These are phyloP conservation scores for Trichophyton verrucosum DNA, from an alignment of 2,329 filamentous ascomycete species.

Conservation along the genomic window DNA sequence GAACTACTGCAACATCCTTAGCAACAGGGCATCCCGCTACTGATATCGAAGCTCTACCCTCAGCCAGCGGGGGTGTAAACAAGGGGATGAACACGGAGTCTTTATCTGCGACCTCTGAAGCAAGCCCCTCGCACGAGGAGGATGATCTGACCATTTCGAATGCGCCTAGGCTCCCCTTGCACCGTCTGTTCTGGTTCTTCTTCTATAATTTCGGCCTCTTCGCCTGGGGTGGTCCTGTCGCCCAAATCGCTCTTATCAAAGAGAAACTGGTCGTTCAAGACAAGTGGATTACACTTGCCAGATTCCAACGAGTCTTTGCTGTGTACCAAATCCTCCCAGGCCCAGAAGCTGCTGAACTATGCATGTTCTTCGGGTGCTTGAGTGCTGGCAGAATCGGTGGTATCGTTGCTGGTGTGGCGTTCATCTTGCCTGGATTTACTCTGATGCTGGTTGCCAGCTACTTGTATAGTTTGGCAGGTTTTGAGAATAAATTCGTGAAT, in stretches of 20 bases:
- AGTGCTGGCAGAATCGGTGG: not conserved
- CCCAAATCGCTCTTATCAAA: constrained; percentile 3
- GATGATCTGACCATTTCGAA: no score
- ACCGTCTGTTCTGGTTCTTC: constrained; percentile 2
- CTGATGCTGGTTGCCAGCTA: constrained; percentile 1
- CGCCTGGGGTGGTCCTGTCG: constrained; percentile 1
- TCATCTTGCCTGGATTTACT: not conserved
- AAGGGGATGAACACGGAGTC: no score
- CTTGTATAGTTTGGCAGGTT: not conserved
- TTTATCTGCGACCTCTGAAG: no score
- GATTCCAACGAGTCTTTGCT: not conserved
- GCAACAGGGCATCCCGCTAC: no score
- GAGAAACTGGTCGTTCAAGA: not conserved
- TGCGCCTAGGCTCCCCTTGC: no score
- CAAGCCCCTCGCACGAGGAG: no score
- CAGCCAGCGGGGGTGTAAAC: no score
- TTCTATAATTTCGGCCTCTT: constrained; percentile 4
- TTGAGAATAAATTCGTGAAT: constrained; percentile 1
- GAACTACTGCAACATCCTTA: no score
- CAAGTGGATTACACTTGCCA: not conserved
- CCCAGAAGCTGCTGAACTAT: not conserved
- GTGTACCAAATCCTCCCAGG: not conserved
- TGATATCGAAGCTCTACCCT: no score
- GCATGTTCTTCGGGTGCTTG: constrained; percentile 1
- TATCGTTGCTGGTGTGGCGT: not conserved